Evolutionary conservation across 371 early-diverging fungal species (phyloP), one percentile per base, ranked within the genome.

Genomic region (Syncephalis plumigaleata): DNA sequence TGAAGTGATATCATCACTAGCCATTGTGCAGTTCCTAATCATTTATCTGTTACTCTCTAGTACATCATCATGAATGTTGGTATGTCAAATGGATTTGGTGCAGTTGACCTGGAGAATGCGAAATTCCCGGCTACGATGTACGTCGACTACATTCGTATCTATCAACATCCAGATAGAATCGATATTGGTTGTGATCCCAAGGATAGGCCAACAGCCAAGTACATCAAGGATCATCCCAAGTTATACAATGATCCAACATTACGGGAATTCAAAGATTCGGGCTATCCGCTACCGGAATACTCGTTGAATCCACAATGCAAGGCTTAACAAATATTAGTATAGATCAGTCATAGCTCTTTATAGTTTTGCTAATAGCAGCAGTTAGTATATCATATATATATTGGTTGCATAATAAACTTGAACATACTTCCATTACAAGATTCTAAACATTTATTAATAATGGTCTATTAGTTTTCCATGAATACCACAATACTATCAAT

Each of bases 131-230:
- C 61, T 21, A 45, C 55, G 39, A 59, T 66, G 57, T 56, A 60
- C 37, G 47, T 69, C 21, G 71, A 71, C 55, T 69, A 69, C 44
- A 54, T 71, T 8, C 61, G 71, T 9, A 49, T 70, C 26, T 71
- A 66, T 57, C 71, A 71, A 39, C 59, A 65, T 40, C 68, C 67
- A 7, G 66, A 71, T 39, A 57, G 62, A 31, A 66, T 66, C 42
- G 57, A 55, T 24, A 49, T 69, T 16, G 64, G 68, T 27, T 71
- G 71, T 48, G 68, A 67, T 38, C 70, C 71, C 17, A 51, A 54
- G 1, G 68, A 66, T 48, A 48, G 56, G 21, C 71, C 71, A 11
- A 71, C 71, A 0, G 56, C 61, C 44, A 52, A 69, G 43, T 71
- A 71, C 47, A 71, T 71, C 38, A 55, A 66, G 37, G 37, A 47